A percentile compares a stretch with the other conserved stretches of the same genome.
Conservation (phyloP, 148 eudicot species). For the Bassia scoparia region DNA sequence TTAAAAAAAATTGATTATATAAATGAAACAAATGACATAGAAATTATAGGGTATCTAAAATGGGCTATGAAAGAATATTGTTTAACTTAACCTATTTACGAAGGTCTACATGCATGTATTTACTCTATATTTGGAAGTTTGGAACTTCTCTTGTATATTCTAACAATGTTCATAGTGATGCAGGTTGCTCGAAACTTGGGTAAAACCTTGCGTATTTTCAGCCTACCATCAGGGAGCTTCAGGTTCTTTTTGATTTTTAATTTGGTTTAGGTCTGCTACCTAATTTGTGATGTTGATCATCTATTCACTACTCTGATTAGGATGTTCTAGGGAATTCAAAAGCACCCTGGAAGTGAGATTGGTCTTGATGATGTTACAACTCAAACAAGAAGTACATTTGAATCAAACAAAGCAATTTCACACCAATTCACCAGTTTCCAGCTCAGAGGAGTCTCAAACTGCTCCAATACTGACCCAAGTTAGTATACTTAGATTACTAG, state of each 20-base stretch:
- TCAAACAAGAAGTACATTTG: slow-evolving; percentile 33
- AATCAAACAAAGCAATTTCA: slow-evolving; percentile 34
- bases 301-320: slow-evolving; percentile 29
- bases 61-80: background rate
- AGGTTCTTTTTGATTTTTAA: slow-evolving; percentile 39
- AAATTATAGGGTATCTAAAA: background rate
- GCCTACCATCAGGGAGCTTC: slow-evolving; percentile 93
- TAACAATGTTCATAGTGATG: slow-evolving; percentile 19
- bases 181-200: slow-evolving; percentile 92
- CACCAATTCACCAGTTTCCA: slow-evolving; percentile 31
- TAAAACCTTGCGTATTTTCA: slow-evolving; percentile 85
- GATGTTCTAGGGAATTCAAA: slow-evolving; percentile 95
- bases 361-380: slow-evolving; percentile 75
- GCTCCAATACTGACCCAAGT: slow-evolving; percentile 49
- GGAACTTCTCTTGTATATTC: background rate
- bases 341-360: slow-evolving; percentile 86
- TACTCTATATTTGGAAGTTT: background rate
- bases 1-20: background rate
- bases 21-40: background rate
- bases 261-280: background rate
- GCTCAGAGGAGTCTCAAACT: slow-evolving; percentile 38
- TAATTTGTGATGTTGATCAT: slow-evolving; percentile 2
- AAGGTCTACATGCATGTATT: background rate
- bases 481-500: slow-evolving; percentile 38
- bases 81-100: background rate